Evolutionary conservation across 331 rosid species (phyloP).

Genomic region (Phaseolus coccineus): DNA sequence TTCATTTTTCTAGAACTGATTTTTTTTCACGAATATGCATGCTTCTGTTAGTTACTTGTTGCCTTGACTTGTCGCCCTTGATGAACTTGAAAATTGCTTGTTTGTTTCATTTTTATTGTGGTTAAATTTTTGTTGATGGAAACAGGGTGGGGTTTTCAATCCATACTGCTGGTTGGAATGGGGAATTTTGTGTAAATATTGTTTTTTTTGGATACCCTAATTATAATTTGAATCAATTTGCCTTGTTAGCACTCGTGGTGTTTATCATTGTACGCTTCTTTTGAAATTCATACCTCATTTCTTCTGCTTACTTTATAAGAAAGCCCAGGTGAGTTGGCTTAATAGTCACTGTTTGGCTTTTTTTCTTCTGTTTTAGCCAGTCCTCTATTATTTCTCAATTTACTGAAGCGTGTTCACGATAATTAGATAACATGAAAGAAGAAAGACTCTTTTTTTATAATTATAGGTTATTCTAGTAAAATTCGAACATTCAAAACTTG

Average conservation of each 20-base stretch:
- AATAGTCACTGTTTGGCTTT: neutral
- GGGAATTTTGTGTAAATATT: constrained; percentile 8
- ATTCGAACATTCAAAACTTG: neutral
- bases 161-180: neutral
- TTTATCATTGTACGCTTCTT: neutral
- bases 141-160: neutral
- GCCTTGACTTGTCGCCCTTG: neutral
- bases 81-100: neutral
- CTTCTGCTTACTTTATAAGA: neutral
- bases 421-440: neutral
- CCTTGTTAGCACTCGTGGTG: neutral
- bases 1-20: neutral
- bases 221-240: neutral
- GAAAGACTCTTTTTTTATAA: neutral
- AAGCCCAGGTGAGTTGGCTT: neutral
- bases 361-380: neutral
- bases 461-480: neutral
- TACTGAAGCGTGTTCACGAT: neutral
- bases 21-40: constrained; percentile 3
- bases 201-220: neutral
- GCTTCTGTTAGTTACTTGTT: constrained; percentile 31
- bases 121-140: constrained; percentile 9
- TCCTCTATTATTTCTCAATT: neutral
- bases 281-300: constrained; percentile 23
- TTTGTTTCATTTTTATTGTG: neutral